These are phyloP conservation scores for Primulina tabacum DNA, from an alignment of 257 asterid species.

Conservation along the genomic window DNA sequence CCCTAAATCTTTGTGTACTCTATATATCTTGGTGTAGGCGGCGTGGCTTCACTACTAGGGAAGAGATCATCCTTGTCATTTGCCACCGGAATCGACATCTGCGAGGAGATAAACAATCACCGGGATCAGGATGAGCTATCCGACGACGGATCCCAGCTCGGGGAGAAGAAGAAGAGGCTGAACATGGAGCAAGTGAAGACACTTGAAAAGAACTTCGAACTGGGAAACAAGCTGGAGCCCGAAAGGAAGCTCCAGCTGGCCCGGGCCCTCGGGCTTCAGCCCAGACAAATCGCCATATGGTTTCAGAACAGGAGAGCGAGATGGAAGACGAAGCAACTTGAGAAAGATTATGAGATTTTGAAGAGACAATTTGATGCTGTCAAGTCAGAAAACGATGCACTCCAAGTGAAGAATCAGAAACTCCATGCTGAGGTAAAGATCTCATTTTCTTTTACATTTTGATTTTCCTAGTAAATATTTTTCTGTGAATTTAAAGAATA, in stretches of 20 bases:
- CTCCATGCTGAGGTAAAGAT: slow-evolving; percentile 39
- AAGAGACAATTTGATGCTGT: slow-evolving; percentile 43
- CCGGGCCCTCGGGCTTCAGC: slow-evolving; percentile 44
- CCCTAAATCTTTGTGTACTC: neutral
- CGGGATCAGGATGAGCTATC: slow-evolving; percentile 41
- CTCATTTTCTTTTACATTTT: neutral
- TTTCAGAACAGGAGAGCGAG: slow-evolving; percentile 55
- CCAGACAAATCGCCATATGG: slow-evolving; percentile 54
- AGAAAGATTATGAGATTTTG: slow-evolving; percentile 40
- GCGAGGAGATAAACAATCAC: slow-evolving; percentile 1
- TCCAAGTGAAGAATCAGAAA: slow-evolving; percentile 43
- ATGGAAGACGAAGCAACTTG: slow-evolving; percentile 47
- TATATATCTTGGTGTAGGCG: slow-evolving; percentile 16
- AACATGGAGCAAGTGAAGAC: slow-evolving; percentile 42
- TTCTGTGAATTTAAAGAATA: too few species aligned
- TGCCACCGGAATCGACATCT: neutral
- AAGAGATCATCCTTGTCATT: slow-evolving; percentile 20
- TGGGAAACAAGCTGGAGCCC: slow-evolving; percentile 47
- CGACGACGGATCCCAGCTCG: slow-evolving; percentile 48
- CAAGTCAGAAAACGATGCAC: slow-evolving; percentile 46
- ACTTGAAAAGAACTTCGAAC: slow-evolving; percentile 43
- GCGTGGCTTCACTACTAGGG: slow-evolving; percentile 21
- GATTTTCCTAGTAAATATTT: too few species aligned
- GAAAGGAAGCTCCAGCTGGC: slow-evolving; percentile 41
- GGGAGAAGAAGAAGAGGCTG: slow-evolving; percentile 46